Evolutionary conservation across 1,284 basidiomycete species (phyloP).

Genomic region (Ganoderma lucidum): DNA sequence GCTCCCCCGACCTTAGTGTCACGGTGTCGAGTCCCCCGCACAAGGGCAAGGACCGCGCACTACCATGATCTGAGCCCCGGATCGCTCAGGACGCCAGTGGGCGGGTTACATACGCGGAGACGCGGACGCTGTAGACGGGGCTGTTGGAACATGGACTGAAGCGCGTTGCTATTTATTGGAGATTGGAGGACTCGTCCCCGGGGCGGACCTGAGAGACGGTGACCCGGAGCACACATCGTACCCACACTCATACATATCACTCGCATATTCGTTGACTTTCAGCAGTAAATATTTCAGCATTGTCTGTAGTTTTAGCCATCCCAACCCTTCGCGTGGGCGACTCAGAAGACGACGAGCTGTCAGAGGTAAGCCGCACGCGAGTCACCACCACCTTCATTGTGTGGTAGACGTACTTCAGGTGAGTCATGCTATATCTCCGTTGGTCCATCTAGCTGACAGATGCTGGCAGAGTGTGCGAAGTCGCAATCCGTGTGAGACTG

Average conservation of each 20-base stretch:
- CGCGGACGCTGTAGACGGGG: neutral
- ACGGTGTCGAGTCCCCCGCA: slow-evolving; percentile 49
- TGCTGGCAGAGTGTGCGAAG: neutral
- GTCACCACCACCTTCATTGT: neutral
- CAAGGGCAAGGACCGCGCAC: slow-evolving; percentile 41
- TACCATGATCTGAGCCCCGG: slow-evolving; percentile 11
- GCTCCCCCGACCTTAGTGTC: slow-evolving; percentile 55
- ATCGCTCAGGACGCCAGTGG: neutral
- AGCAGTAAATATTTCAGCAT: slow-evolving; percentile 8
- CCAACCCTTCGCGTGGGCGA: neutral
- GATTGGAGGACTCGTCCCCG: neutral
- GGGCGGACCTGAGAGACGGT: neutral
- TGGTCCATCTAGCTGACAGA: neutral
- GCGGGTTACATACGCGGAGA: neutral
- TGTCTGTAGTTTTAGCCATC: slow-evolving; percentile 7
- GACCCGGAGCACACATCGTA: neutral
- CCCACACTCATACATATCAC: no score
- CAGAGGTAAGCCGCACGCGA: neutral
- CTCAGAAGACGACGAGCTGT: neutral
- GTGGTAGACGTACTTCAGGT: no score
- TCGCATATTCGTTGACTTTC: slow-evolving; percentile 5
- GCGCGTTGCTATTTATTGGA: slow-evolving; percentile 2
- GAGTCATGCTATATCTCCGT: neutral
- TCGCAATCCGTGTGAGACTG: neutral
- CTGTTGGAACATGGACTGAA: neutral